Evolutionary conservation across 2,329 filamentous ascomycete species (phyloP).

Genomic region (Didymella lethalis): DNA sequence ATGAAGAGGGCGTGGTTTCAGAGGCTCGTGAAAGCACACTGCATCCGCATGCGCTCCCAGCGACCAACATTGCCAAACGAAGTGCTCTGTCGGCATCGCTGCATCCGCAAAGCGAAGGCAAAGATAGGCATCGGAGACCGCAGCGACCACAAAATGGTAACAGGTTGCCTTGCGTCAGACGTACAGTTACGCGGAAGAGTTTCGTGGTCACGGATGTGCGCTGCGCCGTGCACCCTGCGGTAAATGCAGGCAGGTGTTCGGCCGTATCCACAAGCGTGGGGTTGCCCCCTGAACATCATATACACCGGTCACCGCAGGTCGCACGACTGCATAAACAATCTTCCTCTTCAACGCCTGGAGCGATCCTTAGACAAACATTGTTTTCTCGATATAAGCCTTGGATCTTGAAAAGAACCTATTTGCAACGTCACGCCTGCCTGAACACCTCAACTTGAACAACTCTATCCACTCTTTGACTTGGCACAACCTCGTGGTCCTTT

Average conservation of each 20-base stretch:
- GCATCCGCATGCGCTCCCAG: neutral
- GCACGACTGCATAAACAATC: constrained; percentile 33
- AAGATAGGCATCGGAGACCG: constrained; percentile 14
- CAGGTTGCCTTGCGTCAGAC: constrained; percentile 24
- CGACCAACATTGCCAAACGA: neutral
- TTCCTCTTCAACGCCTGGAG: constrained; percentile 28
- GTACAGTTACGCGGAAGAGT: constrained; percentile 22
- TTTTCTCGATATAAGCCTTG: constrained; percentile 25
- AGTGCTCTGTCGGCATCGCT: neutral
- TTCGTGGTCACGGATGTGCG: constrained; percentile 29
- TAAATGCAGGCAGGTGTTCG: constrained; percentile 17
- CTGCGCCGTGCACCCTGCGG: constrained; percentile 30
- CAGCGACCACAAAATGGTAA: constrained; percentile 20
- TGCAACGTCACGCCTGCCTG: constrained; percentile 24
- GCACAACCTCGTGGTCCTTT: neutral
- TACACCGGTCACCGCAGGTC: constrained; percentile 30
- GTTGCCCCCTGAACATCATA: constrained; percentile 33
- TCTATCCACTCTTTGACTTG: neutral
- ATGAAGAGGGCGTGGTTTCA: constrained; percentile 35
- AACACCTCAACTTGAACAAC: neutral
- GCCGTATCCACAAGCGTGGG: constrained; percentile 23
- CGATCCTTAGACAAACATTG: constrained; percentile 30
- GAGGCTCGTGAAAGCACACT: constrained; percentile 8
- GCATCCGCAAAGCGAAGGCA: constrained; percentile 15
- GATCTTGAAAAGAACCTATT: constrained; percentile 2